These are phyloP conservation scores for Byssoonygena ceratinophila DNA, from an alignment of 2,329 filamentous ascomycete genomes.

Conservation along the genomic window DNA sequence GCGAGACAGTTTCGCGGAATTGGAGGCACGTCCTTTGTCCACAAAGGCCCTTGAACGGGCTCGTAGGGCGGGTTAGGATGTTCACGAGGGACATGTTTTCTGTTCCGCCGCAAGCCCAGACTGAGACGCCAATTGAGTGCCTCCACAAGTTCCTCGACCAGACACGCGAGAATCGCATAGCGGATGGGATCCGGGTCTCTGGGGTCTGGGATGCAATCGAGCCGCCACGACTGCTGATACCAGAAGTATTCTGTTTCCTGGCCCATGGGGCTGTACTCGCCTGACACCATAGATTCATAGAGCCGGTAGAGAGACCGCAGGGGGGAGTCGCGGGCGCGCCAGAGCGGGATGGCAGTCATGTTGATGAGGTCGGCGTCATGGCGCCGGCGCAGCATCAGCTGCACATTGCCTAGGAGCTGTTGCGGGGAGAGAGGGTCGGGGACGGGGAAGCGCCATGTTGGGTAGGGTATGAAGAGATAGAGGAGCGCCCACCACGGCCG, in stretches of 20 bases:
- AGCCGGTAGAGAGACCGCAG: conserved; percentile 22
- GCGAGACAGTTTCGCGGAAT: too few species aligned
- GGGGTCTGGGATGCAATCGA: conserved; percentile 22
- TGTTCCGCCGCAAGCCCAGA: conserved; percentile 18
- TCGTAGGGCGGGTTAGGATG: conserved; percentile 6
- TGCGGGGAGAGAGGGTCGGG: too few species aligned
- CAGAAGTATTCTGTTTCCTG: conserved; percentile 21
- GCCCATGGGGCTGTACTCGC: not conserved
- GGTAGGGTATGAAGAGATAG: too few species aligned
- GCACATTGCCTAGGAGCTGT: too few species aligned
- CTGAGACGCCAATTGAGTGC: conserved; percentile 23
- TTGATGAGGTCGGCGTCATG: too few species aligned
- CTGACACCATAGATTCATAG: not conserved
- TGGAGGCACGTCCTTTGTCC: conserved; percentile 17
- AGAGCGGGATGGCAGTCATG: conserved; percentile 15
- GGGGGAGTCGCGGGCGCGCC: conserved; percentile 20
- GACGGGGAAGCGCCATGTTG: too few species aligned
- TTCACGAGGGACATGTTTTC: conserved; percentile 14
- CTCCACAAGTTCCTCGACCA: conserved; percentile 19
- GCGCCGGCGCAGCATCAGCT: too few species aligned
- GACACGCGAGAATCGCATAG: conserved; percentile 23
- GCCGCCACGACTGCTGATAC: conserved; percentile 19
- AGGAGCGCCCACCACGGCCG: too few species aligned
- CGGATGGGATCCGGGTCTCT: conserved; percentile 21
- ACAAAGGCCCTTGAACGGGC: conserved; percentile 12